Percentiles rank a stretch among this genome's conserved stretches.
Conservation (phyloP, 1,284 basidiomycete species). For the Malassezia vespertilionis region DNA sequence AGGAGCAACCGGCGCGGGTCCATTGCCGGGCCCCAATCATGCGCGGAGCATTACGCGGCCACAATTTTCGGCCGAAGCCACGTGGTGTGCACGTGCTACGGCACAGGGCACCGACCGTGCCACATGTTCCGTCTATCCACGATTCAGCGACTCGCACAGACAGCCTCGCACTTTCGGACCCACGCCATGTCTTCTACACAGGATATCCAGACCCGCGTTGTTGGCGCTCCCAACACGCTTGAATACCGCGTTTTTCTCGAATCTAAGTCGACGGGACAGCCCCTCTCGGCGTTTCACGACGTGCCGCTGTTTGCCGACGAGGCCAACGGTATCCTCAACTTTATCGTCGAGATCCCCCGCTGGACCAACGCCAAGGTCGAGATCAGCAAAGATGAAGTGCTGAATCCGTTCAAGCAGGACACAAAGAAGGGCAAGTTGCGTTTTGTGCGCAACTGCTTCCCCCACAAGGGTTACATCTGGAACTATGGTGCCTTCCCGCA, state of each 20-base stretch:
- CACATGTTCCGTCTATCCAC: constrained; percentile 13
- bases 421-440: constrained; percentile 90
- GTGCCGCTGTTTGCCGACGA: constrained; percentile 47
- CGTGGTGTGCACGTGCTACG: neutral
- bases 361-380: constrained; percentile 99
- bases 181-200: constrained; percentile 25
- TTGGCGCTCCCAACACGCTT: constrained; percentile 82
- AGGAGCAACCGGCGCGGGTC: neutral
- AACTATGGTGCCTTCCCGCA: constrained; percentile 68
- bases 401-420: constrained; percentile 99
- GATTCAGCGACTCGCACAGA: constrained; percentile 32
- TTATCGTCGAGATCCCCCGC: constrained; percentile 69
- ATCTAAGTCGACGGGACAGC: constrained; percentile 36
- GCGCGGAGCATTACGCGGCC: constrained; percentile 1
- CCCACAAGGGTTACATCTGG: constrained; percentile 76
- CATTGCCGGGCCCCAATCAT: neutral
- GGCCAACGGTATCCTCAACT: constrained; percentile 56
- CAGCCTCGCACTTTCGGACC: constrained; percentile 24
- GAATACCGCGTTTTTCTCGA: constrained; percentile 93
- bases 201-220: constrained; percentile 61
- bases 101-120: neutral
- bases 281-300: constrained; percentile 46
- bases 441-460: constrained; percentile 99
- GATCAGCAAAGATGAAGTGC: constrained; percentile 88
- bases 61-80: neutral